These are phyloP conservation scores for Colletotrichum gloeosporioides DNA, from an alignment of 2,329 filamentous ascomycete genomes.

Conservation along the genomic window DNA sequence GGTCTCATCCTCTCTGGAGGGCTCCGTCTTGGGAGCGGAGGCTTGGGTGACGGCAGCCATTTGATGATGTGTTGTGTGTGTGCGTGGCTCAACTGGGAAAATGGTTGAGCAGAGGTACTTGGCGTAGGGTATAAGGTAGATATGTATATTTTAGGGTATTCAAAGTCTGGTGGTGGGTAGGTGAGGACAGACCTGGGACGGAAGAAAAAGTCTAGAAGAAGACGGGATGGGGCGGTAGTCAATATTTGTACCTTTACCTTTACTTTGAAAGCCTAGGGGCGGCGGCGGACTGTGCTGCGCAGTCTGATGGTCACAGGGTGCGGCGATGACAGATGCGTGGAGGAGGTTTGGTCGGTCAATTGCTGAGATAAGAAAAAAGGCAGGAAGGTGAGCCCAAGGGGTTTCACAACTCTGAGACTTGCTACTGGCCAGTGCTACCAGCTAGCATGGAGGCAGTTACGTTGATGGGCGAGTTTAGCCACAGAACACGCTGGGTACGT, in stretches of 20 bases:
- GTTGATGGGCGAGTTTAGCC: not conserved
- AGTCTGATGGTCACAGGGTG: conserved; percentile 20
- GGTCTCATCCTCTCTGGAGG: conserved; percentile 65
- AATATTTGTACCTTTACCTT: conserved; percentile 17
- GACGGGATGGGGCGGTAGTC: conserved; percentile 9
- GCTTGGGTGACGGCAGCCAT: conserved; percentile 41
- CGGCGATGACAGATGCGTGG: conserved; percentile 17
- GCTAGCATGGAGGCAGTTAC: not conserved
- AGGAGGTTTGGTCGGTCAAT: conserved; percentile 10
- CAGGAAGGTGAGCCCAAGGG: not conserved
- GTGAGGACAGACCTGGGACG: conserved; percentile 17
- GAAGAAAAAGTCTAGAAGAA: conserved; percentile 11
- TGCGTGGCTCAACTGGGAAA: not conserved
- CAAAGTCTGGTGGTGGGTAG: not conserved
- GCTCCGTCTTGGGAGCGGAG: conserved; percentile 29
- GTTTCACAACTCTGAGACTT: conserved; percentile 15
- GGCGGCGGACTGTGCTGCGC: conserved; percentile 11
- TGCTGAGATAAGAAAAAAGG: conserved; percentile 19
- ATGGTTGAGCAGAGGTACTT: not conserved
- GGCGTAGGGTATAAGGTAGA: not conserved
- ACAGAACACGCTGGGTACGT: not conserved
- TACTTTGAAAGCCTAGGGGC: not conserved
- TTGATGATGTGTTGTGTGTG: not conserved
- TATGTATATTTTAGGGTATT: conserved; percentile 4
- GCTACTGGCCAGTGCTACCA: not conserved